These are phyloP conservation scores for Sisymbrium altissimum DNA, from an alignment of 345 rosid genomes.

Conservation along the genomic window DNA sequence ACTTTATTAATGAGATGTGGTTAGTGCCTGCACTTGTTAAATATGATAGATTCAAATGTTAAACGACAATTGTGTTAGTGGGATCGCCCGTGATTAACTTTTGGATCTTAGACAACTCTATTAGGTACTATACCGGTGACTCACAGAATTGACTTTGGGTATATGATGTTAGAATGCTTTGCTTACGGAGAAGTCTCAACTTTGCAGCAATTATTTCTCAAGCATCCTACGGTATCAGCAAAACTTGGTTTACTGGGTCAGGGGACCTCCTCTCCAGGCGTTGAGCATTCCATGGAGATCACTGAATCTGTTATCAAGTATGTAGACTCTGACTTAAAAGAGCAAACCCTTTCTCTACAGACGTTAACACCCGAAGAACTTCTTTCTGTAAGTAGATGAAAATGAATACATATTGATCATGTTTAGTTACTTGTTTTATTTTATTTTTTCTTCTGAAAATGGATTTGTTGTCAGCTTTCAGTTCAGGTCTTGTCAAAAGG, in stretches of 20 bases:
- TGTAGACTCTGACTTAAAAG: constrained; percentile 35
- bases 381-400: constrained; percentile 51
- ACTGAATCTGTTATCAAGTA: constrained; percentile 25
- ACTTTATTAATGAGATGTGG: neutral
- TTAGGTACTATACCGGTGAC: neutral
- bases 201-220: constrained; percentile 71
- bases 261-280: constrained; percentile 5
- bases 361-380: constrained; percentile 55
- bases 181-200: neutral
- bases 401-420: neutral
- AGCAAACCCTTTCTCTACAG: constrained; percentile 34
- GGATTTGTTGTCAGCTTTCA: constrained; percentile 61
- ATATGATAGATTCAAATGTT: neutral
- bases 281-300: constrained; percentile 28
- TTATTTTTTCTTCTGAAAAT: neutral
- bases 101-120: neutral
- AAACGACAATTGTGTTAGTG: neutral
- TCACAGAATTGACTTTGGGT: neutral
- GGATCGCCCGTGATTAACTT: neutral
- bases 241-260: constrained; percentile 56
- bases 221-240: constrained; percentile 51
- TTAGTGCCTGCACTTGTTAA: neutral
- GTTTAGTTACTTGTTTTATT: constrained; percentile 1
- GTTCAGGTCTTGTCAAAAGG: constrained; percentile 52
- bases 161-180: neutral